phyloP scores from a whole-genome alignment of 805 yeast genomes.

The Candida fluviatilis region DNA sequence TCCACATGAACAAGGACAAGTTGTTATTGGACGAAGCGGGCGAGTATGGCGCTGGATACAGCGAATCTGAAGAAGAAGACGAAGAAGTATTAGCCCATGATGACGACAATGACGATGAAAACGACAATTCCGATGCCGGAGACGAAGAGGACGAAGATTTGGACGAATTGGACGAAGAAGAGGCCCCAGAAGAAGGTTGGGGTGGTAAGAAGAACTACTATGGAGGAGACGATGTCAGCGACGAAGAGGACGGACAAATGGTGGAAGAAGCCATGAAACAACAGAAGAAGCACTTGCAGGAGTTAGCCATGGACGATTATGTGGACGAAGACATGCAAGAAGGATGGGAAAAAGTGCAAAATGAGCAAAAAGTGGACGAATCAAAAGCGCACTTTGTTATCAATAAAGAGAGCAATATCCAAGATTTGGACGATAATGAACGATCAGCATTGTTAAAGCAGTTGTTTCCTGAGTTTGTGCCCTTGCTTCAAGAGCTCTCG shows the following conservation, averaged over 20 bases:
- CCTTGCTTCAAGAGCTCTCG: slow-evolving; percentile 61
- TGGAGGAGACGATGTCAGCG: slow-evolving; percentile 64
- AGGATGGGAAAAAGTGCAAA: slow-evolving; percentile 67
- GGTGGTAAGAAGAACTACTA: slow-evolving; percentile 48
- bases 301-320: slow-evolving; percentile 58
- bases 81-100: slow-evolving; percentile 46
- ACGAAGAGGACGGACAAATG: slow-evolving; percentile 71
- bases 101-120: slow-evolving; percentile 40
- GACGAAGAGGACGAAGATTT: slow-evolving; percentile 43
- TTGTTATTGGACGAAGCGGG: slow-evolving; percentile 56
- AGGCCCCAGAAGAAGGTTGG: slow-evolving; percentile 28
- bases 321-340: slow-evolving; percentile 71
- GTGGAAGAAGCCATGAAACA: slow-evolving; percentile 85
- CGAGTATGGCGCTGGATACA: slow-evolving; percentile 23
- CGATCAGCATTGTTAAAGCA: slow-evolving; percentile 51
- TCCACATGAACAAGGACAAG: slow-evolving; percentile 57
- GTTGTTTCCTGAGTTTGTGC: slow-evolving; percentile 79
- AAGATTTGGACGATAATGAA: slow-evolving; percentile 46
- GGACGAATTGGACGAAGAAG: slow-evolving; percentile 35
- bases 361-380: slow-evolving; percentile 35
- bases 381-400: slow-evolving; percentile 27
- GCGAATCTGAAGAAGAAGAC: slow-evolving; percentile 24
- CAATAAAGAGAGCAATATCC: slow-evolving; percentile 30
- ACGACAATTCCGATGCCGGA: slow-evolving; percentile 45
- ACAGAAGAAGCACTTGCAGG: slow-evolving; percentile 71